phyloP scores from a whole-genome alignment of 345 rosid genomes.

The Salix dunnii region DNA sequence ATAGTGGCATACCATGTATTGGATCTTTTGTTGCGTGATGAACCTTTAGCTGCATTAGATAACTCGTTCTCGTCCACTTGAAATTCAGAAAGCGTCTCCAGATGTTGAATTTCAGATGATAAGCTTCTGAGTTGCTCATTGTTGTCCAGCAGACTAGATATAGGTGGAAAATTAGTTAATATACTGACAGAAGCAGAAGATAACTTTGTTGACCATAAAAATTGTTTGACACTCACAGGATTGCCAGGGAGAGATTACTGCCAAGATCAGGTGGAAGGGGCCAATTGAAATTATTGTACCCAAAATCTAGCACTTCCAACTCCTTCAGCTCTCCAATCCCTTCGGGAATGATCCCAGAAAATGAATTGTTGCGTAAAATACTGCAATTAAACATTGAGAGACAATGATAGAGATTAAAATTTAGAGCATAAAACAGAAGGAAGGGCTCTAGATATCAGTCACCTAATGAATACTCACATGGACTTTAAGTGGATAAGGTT shows the following conservation, averaged over 20 bases:
- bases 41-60: constrained; percentile 20
- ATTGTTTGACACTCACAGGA: constrained; percentile 41
- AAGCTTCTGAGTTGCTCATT: constrained; percentile 37
- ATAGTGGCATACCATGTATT: constrained; percentile 22
- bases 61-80: constrained; percentile 40
- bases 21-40: constrained; percentile 15
- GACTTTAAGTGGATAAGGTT: constrained; percentile 54
- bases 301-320: constrained; percentile 76
- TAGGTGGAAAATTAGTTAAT: not conserved
- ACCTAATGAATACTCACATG: constrained; percentile 47
- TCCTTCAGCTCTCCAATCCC: constrained; percentile 62
- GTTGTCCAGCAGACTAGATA: constrained; percentile 50
- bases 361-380: constrained; percentile 80
- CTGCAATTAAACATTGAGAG: constrained; percentile 31
- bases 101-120: constrained; percentile 39
- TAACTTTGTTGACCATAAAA: not conserved
- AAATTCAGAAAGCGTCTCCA: constrained; percentile 38
- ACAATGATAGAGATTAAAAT: constrained; percentile 10
- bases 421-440: not conserved
- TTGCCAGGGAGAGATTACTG: constrained; percentile 36
- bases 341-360: constrained; percentile 60
- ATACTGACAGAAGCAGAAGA: not conserved
- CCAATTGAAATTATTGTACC: constrained; percentile 69
- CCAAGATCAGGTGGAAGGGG: constrained; percentile 42
- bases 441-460: not conserved